Base-by-base conservation (phyloP, 139 green algal genomes). In the Zygnema circumcarinatum region DNA sequence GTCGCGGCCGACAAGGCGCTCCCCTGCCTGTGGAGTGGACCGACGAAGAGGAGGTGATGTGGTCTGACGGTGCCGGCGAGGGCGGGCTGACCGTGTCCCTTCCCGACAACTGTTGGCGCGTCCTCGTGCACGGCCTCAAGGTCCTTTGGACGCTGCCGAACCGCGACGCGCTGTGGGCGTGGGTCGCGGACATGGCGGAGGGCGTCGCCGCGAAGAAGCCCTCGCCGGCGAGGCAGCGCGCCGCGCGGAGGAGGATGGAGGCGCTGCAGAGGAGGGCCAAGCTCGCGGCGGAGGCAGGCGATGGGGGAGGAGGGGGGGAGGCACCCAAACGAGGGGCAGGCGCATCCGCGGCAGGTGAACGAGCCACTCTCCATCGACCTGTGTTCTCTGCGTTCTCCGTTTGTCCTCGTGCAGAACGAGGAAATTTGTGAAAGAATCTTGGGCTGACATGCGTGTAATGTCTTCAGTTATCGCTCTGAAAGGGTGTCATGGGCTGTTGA, bases 21-120 rank as follows among this genome's bases (percentile, higher is more conserved):
- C 38, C 29, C 22, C 79, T 67, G 29, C 79, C n/a, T 67, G 47
- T 25, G 1, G 47, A 72, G 29, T 25, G 35, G 69, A 78, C 35
- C 7, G 69, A 78, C 16, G 69, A 78, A 39, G 69, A 78, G 21
- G 35, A 25, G 0, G 38, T 38, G 47, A 74, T 54, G 25, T 33
- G 3, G 29, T 42, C 76, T 33, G 76, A 62, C 7, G 76, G 31
- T 11, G 32, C 33, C 0, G n/a, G 32, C 0, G 74, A 81, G 32
- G 76, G 2, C 33, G 79, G 53, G 52, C 25, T 41, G 42, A 39
- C 73, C 2, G 69, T 83, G 32, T 52, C 69, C 11, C 21, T 82
- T 29, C 35, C 84, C n/a, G 85, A 90, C n/a, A 80, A 88, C 39
- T 89, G 85, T 68, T 88, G 62, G 85, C 54, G 85, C 7, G 52